Evolutionary conservation across 305 asterid species (phyloP), one percentile per base, ranked within the genome.

Genomic region (Fraxinus nigra): DNA sequence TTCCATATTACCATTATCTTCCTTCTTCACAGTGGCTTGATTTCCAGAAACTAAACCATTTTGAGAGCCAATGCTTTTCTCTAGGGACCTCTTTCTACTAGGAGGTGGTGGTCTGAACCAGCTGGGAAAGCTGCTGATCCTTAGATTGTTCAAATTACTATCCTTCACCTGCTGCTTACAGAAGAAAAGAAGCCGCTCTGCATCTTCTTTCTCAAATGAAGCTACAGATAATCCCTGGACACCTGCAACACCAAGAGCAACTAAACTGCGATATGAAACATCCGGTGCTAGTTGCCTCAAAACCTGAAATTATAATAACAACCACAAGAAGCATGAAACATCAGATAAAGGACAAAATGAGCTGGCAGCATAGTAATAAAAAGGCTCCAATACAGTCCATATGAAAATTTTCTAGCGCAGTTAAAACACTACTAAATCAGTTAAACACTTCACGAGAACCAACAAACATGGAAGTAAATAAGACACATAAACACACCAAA

Each of bases 221-320:
- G 98, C 94, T 24, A 96, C 95, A 26, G 98, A 94, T 78, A 92
- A 86, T 77, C 98, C 98, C 78, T 96, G 98, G 78, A 93, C 85
- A 82, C 98, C 85, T 74, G 98, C 97, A n/a, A 94, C 89, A 76
- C 98, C 99, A 75, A 96, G 95, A 43, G 97, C 97, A 80, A 91
- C 98, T 26, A 94, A 91, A 85, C 88, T 89, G 77, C 97, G 98
- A 82, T 93, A 96, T 46, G 99, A 90, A 75, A 90, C 85, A 86
- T 94, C 98, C 3, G 97, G 97, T 26, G 98, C 94, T 74, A 96
- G 91, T 91, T 96, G 99, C 87, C 98, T 94, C 84, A 94, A 89
- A 70, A 96, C 93, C 99, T 96, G 90, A 84, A 78, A 79, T 81
- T 61, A 34, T 65, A 77, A n/a, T 59, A 77, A 33, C 34, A 14